Base-by-base conservation (phyloP, 2,329 filamentous ascomycete species). In the Phaeosphaeriaceae sp. region DNA sequence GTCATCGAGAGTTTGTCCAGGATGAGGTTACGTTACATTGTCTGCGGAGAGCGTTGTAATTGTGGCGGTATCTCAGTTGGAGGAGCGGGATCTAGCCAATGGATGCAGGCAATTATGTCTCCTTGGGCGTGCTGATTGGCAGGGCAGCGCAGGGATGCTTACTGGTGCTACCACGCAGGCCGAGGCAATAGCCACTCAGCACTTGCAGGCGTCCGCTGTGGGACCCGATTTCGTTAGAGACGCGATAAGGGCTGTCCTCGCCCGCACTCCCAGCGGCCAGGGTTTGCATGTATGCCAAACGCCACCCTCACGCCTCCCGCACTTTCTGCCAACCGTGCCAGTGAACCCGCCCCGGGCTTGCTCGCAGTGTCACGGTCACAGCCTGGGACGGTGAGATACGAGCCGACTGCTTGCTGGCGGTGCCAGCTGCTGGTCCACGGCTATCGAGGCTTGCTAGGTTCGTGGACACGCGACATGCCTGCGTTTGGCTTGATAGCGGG, bases 11-110 rank as follows among this genome's bases (percentile, higher is more conserved):
- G 31, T 13, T 7, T 36, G 31, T 36, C 31, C 31, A 36, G 48
- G 62, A 60, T 53, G 42, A 21, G 62, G 57, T 55, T 59, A 69
- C 50, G 70, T 72, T 69, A 70, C 66, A 74, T 73, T 60, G 49
- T 51, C 46, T 36, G 65, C 54, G 60, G 61, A 66, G 64, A 67
- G 58, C 65, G 70, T 73, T 71, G 47, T 68, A 70, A 54, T 58
- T 49, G 65, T 68, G 69, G 69, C 62, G 54, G 54, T 5, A 36
- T 15, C 13, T 36, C 6, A 36, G 31, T 36, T 36, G 11, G 6
- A 13, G 31, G 6, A 36, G 31, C 13, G 31, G 6, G 11, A 11
- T 36, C 9, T 36, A 13, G 31, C 31, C 31, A 36, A 36, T 36
- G 31, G 31, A 15, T 3, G 31, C 6, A 3, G 9, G 31, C 13